Evolutionary conservation across 306 rosid genomes (phyloP), one percentile per base, ranked within the genome.

Genomic region (Psophocarpus tetragonolobus): DNA sequence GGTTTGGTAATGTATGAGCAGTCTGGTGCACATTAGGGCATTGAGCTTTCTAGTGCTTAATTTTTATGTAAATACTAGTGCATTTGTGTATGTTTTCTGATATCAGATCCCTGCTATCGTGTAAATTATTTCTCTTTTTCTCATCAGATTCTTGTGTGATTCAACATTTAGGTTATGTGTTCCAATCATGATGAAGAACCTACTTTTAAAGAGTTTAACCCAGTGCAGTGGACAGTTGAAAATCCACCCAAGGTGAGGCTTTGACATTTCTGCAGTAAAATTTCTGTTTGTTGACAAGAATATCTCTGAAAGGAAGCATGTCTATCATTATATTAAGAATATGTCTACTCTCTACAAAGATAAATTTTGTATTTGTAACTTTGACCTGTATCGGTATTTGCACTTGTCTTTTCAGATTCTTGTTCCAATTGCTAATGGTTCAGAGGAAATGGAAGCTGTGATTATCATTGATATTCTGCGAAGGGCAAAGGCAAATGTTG

Each of bases 381-480:
- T 35, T 5, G 26, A 35, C 23, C 1, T 38, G 36, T 68, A 63
- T 18, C 67, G 81, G 3, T 36, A 74, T 85, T 62, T 75, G 32
- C 79, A 60, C 73, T 79, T 60, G 9, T 73, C 36, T 29, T 77
- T 74, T 82, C 83, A 95, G 98, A 75, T 95, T 88, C 98, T 95
- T 47, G 96, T 95, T 72, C 97, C 98, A 38, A 84, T 92, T 68
- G 97, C 97, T 27, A 73, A 88, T 78, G 98, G 97, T 61, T 80
- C 87, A 3, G 98, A 95, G 92, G 98, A 95, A 88, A 92, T 95
- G 98, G 97, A 95, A 89, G 97, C 97, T 62, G 68, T 88, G 9
- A 89, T 89, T 70, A 89, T 92, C 61, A 86, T 95, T 67, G 96
- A 91, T 80, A 74, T 92, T 75, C 90, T 95, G 61, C 89, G 96